Base-by-base conservation (phyloP, 768 basidiomycete genomes). In the Suillus cothurnatus region DNA sequence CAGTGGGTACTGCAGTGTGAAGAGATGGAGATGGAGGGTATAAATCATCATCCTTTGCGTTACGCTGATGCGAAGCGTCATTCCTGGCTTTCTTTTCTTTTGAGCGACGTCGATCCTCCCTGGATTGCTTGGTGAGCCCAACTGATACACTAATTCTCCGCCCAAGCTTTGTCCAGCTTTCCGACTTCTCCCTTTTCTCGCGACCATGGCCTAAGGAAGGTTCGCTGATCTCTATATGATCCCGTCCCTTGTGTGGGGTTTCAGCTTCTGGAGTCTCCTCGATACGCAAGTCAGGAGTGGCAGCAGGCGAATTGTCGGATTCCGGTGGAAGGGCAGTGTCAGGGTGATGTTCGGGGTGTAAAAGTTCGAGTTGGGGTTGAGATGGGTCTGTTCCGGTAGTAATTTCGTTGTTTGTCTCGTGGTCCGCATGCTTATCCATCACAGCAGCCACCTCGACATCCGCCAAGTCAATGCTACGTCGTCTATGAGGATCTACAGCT, bases 111-210 rank as follows among this genome's bases (percentile, higher is more conserved):
- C 69, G 28, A 59, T 69, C 64, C 58, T 76, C 69, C 68, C 71
- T 73, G 67, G 71, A 71, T 72, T 68, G 59, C 68, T 73, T 75
- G 59, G 71, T 65, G 57, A 87, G 74, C 32, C 84, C 82, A 62
- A 91, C 84, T 6, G 83, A 81, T 67, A 87, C 76, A 69, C 87
- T 90, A 62, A 92, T 82, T 65, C 90, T 79, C 69, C 87, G 79
- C 15, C 89, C 84, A 47, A 92, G 69, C 72, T 86, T 89, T n/a
- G 83, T 79, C 90, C 90, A 92, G 34, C 79, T 76, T 31, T 80
- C 78, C 49, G 80, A 81, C 70, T 78, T 83, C 55, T 76, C 77
- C 32, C 72, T 80, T 21, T 65, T 75, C 63, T 81, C 79, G 49
- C 79, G 78, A 39, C 75, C 77, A 45, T 75, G 79, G 2, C 64